Evolutionary conservation across 2,329 filamentous ascomycete species (phyloP).

Genomic region (Pyricularia pennisetigena): DNA sequence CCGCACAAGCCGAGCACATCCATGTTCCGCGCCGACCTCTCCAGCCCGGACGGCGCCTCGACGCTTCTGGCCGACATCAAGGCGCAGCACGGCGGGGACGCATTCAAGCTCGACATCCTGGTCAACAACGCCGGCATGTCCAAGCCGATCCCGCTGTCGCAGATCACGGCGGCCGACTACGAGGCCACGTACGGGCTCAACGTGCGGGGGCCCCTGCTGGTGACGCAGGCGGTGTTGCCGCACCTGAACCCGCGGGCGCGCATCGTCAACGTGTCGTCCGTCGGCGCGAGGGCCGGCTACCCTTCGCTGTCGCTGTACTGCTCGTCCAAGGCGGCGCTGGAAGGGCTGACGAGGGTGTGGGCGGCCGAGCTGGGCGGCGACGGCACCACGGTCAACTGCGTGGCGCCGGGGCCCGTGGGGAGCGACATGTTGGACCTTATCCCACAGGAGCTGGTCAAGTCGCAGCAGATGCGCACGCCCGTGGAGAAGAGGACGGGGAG

Average conservation of each 20-base stretch:
- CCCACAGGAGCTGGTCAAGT: conserved; percentile 34
- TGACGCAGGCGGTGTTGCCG: conserved; percentile 42
- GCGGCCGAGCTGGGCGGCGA: conserved; percentile 45
- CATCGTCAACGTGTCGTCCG: conserved; percentile 50
- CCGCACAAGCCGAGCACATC: neutral
- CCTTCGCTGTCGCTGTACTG: conserved; percentile 10
- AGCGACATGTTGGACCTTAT: conserved; percentile 29
- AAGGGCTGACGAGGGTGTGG: conserved; percentile 48
- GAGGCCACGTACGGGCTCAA: conserved; percentile 46
- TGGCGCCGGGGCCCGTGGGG: conserved; percentile 48
- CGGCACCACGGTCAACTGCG: conserved; percentile 51
- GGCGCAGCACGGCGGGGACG: neutral
- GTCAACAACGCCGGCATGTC: conserved; percentile 27
- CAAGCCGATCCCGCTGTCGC: conserved; percentile 22
- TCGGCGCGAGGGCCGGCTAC: conserved; percentile 29
- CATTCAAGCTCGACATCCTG: conserved; percentile 16
- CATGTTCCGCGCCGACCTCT: neutral
- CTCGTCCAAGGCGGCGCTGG: conserved; percentile 37
- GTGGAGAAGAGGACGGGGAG: conserved; percentile 40
- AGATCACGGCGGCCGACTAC: conserved; percentile 39
- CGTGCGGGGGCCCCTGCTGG: conserved; percentile 40
- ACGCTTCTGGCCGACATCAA: neutral
- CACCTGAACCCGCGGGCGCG: conserved; percentile 33
- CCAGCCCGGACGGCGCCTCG: neutral
- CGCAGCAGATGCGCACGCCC: conserved; percentile 39